phyloP scores from a whole-genome alignment of 108 stramenopile species.

The Nitzschia sp. region DNA sequence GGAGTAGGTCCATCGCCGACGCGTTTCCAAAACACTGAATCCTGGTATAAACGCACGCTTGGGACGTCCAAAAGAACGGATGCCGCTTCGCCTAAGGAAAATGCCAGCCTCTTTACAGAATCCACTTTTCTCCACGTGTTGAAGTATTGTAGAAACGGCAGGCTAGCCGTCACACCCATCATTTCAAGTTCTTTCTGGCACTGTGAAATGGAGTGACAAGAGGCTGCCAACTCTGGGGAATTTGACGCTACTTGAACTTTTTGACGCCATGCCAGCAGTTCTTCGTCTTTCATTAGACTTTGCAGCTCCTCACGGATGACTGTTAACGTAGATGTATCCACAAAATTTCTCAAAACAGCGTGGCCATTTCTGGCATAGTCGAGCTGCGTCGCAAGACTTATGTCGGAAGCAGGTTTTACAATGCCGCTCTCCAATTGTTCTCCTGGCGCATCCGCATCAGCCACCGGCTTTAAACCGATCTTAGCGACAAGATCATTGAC shows the following conservation, averaged over 20 bases:
- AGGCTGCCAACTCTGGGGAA: constrained; percentile 32
- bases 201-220: constrained; percentile 43
- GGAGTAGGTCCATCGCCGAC: constrained; percentile 78
- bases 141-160: constrained; percentile 89
- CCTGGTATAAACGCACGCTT: constrained; percentile 83
- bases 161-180: constrained; percentile 39
- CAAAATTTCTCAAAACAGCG: constrained; percentile 65
- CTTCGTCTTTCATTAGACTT: constrained; percentile 40
- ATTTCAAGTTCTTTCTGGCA: constrained; percentile 52
- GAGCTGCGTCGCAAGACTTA: constrained; percentile 59
- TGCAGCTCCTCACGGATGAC: constrained; percentile 45
- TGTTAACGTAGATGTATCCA: constrained; percentile 38
- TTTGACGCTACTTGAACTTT: constrained; percentile 78
- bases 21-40: constrained; percentile 84
- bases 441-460: background rate
- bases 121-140: constrained; percentile 66
- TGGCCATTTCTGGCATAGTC: constrained; percentile 80
- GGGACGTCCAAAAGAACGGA: constrained; percentile 61
- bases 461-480: constrained; percentile 1
- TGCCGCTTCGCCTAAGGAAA: constrained; percentile 51
- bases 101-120: constrained; percentile 53
- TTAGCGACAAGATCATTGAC: background rate
- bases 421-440: background rate
- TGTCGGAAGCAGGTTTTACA: constrained; percentile 2
- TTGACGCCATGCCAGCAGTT: constrained; percentile 73